phyloP scores from a whole-genome alignment of 306 rosid species.

The Pyrus betulifolia region DNA sequence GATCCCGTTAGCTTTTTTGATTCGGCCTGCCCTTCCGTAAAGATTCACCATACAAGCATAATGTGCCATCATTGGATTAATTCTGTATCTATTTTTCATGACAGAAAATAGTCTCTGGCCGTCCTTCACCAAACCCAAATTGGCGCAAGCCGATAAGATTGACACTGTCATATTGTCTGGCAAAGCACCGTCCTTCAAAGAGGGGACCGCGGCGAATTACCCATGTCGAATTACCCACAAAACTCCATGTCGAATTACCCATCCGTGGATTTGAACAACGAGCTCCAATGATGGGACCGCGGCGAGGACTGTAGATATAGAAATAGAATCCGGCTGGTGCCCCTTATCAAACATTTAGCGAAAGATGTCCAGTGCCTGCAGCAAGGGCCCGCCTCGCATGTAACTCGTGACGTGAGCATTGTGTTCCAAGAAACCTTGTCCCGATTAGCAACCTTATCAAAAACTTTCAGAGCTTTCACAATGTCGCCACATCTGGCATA shows the following conservation, averaged over 20 bases:
- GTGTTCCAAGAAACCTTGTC: slow-evolving; percentile 87
- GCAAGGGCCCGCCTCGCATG: slow-evolving; percentile 55
- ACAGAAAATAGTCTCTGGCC: slow-evolving; percentile 54
- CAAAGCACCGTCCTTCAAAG: slow-evolving; percentile 17
- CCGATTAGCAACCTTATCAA: slow-evolving; percentile 38
- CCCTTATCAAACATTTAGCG: slow-evolving; percentile 50
- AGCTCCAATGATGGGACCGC: slow-evolving; percentile 25
- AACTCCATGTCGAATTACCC: slow-evolving; percentile 50
- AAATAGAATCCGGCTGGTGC: slow-evolving; percentile 46
- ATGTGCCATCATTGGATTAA: slow-evolving; percentile 75
- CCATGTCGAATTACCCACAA: slow-evolving; percentile 51
- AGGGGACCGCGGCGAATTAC: not conserved
- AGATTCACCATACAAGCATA: slow-evolving; percentile 86
- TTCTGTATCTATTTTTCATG: slow-evolving; percentile 60
- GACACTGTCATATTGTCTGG: slow-evolving; percentile 78
- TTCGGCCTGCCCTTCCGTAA: slow-evolving; percentile 75
- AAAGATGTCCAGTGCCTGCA: slow-evolving; percentile 47
- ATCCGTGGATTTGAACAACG: slow-evolving; percentile 68
- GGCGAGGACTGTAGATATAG: slow-evolving; percentile 51
- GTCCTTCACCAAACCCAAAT: slow-evolving; percentile 52
- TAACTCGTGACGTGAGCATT: slow-evolving; percentile 61
- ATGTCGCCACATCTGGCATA: slow-evolving; percentile 88
- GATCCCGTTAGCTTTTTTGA: slow-evolving; percentile 55
- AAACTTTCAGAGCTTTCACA: slow-evolving; percentile 63
- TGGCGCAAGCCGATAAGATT: slow-evolving; percentile 59